Percentiles rank a stretch among this genome's conserved stretches.
These are phyloP conservation scores for Carex sylvatica DNA, from an alignment of 202 grass and related monocot genomes.

Conservation along the genomic window DNA sequence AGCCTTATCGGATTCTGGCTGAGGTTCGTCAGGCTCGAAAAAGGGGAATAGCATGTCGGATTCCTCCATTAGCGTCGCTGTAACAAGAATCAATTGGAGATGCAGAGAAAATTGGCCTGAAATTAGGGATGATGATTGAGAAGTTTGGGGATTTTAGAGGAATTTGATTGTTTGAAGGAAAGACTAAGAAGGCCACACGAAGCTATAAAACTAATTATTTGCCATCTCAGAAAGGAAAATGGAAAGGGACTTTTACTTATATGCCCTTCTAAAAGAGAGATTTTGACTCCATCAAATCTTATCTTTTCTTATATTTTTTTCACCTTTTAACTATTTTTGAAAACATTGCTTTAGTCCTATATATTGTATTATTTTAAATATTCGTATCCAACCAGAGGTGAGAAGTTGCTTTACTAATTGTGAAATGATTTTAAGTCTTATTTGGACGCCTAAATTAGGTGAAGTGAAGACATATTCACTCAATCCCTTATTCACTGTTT, in stretches of 20 bases:
- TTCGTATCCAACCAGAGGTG: not conserved
- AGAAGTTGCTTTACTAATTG: not conserved
- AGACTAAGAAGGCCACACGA: slow-evolving; percentile 9
- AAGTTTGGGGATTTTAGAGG: slow-evolving; percentile 16
- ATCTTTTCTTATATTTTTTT: not conserved
- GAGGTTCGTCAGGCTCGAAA: slow-evolving; percentile 27
- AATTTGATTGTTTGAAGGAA: slow-evolving; percentile 28
- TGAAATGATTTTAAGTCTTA: not conserved
- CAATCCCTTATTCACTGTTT: not conserved
- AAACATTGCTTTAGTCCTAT: not conserved
- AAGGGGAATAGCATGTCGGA: slow-evolving; percentile 30
- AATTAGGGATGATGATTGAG: not conserved
- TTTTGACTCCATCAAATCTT: not conserved
- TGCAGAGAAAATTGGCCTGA: not conserved
- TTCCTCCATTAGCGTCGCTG: slow-evolving; percentile 23
- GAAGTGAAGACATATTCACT: not conserved
- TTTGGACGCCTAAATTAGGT: not conserved
- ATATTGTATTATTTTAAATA: not conserved
- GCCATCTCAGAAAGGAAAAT: not conserved
- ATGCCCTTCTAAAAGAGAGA: not conserved
- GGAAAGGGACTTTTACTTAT: not conserved
- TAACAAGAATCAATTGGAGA: not conserved
- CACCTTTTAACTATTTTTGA: not conserved
- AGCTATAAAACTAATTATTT: not conserved
- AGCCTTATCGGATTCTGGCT: not conserved